A percentile compares a stretch with the other conserved stretches of the same genome.
Conservation (phyloP, 2,329 filamentous ascomycete species). For the Colletotrichum sp. region DNA sequence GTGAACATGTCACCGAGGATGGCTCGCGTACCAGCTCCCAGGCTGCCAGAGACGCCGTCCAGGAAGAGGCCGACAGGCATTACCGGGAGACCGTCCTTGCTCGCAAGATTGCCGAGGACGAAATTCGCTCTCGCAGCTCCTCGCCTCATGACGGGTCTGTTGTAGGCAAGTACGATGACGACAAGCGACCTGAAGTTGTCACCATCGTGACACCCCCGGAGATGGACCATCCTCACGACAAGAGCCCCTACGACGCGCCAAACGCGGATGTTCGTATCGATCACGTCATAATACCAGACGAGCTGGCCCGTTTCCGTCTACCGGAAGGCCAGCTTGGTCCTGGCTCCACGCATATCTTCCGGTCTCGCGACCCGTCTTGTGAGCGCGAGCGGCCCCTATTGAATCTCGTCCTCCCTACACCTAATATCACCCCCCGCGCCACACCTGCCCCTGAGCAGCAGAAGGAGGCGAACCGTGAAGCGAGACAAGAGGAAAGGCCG, state of each 20-base stretch:
- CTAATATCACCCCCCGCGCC: slow-evolving; percentile 52
- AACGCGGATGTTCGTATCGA: slow-evolving; percentile 70
- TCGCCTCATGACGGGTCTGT: slow-evolving; percentile 59
- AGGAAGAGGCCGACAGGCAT: slow-evolving; percentile 61
- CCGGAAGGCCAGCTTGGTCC: slow-evolving; percentile 28
- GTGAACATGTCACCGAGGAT: slow-evolving; percentile 36
- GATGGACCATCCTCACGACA: slow-evolving; percentile 49
- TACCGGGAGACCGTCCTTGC: slow-evolving; percentile 62
- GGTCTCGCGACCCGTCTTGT: slow-evolving; percentile 56
- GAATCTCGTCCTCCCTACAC: slow-evolving; percentile 67
- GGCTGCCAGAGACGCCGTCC: slow-evolving; percentile 48
- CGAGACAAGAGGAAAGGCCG: slow-evolving; percentile 1
- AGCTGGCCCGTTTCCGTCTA: slow-evolving; percentile 45
- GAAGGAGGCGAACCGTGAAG: slow-evolving; percentile 7
- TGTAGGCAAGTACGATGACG: slow-evolving; percentile 56
- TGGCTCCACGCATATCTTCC: slow-evolving; percentile 39
- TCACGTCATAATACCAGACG: slow-evolving; percentile 59
- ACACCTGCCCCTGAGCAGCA: slow-evolving; percentile 26
- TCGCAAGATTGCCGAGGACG: slow-evolving; percentile 57
- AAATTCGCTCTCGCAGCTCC: slow-evolving; percentile 56
- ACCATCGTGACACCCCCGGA: slow-evolving; percentile 62
- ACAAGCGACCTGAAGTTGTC: slow-evolving; percentile 36
- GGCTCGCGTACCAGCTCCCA: slow-evolving; percentile 36
- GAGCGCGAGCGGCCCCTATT: slow-evolving; percentile 63
- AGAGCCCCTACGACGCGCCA: slow-evolving; percentile 60